Conservation (phyloP, 805 yeast genomes). For the Candida coleopterorum region DNA sequence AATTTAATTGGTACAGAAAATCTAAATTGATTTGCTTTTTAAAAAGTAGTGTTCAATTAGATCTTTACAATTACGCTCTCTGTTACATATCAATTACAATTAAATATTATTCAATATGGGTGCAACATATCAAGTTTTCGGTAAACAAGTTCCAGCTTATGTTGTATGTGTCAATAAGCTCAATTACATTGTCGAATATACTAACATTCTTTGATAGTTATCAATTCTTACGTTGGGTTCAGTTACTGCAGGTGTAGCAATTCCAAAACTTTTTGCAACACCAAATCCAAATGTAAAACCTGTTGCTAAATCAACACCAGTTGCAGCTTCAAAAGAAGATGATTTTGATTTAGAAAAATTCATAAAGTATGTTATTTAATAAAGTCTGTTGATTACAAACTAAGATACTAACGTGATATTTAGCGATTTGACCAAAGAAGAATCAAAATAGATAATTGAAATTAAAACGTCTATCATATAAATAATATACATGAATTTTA, state of each 20-base stretch:
- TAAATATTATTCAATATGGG: conserved; percentile 23
- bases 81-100: too few species aligned
- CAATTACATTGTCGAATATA: not conserved
- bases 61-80: too few species aligned
- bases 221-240: conserved; percentile 38
- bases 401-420: conserved; percentile 17
- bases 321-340: conserved; percentile 26
- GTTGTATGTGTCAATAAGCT: conserved; percentile 28
- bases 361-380: conserved; percentile 32
- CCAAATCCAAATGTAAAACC: conserved; percentile 1
- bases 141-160: conserved; percentile 43
- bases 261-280: conserved; percentile 26
- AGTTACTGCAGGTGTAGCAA: conserved; percentile 32
- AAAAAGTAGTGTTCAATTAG: too few species aligned
- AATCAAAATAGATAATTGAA: conserved; percentile 20
- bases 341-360: conserved; percentile 42
- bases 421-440: conserved; percentile 41
- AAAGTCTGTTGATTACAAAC: not conserved
- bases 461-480: too few species aligned
- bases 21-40: not conserved
- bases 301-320: conserved; percentile 28
- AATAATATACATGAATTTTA: not conserved
- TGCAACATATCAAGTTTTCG: conserved; percentile 39
- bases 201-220: conserved; percentile 21
- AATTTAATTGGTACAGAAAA: conserved; percentile 7